Percentiles rank a stretch among this genome's conserved stretches.
Evolutionary conservation across 2,329 filamentous ascomycete genomes (phyloP).

Genomic region (Fusarium agapanthi): DNA sequence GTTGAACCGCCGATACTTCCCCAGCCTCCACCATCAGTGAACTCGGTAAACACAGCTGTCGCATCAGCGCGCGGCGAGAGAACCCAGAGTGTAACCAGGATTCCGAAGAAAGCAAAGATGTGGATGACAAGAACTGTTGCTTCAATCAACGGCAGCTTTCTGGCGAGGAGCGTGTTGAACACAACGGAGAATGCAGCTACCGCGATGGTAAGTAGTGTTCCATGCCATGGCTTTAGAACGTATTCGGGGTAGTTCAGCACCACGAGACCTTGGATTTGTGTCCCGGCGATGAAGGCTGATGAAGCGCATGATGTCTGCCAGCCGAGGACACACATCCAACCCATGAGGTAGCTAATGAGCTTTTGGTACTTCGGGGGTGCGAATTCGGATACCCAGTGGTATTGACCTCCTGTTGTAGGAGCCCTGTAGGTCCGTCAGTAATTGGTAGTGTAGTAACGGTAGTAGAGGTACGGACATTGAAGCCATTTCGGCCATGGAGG

Average conservation of each 20-base stretch:
- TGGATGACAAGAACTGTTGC: slow-evolving; percentile 28
- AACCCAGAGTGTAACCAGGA: slow-evolving; percentile 35
- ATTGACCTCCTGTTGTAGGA: slow-evolving; percentile 66
- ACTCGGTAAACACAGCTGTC: slow-evolving; percentile 26
- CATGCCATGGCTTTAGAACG: slow-evolving; percentile 28
- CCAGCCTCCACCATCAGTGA: slow-evolving; percentile 35
- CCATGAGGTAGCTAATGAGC: slow-evolving; percentile 61
- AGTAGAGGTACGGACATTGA: slow-evolving; percentile 48
- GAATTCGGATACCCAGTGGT: slow-evolving; percentile 67
- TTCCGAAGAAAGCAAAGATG: slow-evolving; percentile 36
- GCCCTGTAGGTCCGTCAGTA: slow-evolving; percentile 42
- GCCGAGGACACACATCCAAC: slow-evolving; percentile 56
- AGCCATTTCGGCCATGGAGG: slow-evolving; percentile 59
- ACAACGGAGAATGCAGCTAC: slow-evolving; percentile 27
- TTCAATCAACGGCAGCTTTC: slow-evolving; percentile 29
- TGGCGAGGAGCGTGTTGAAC: slow-evolving; percentile 31
- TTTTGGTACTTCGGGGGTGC: slow-evolving; percentile 58
- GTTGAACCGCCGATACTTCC: slow-evolving; percentile 26
- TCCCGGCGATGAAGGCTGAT: slow-evolving; percentile 53
- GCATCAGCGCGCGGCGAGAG: slow-evolving; percentile 31
- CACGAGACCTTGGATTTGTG: slow-evolving; percentile 55
- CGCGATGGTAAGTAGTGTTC: slow-evolving; percentile 22
- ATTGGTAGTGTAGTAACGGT: rapidly evolving
- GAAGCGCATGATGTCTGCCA: slow-evolving; percentile 55
- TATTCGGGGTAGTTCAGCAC: slow-evolving; percentile 43